phyloP scores from a whole-genome alignment of 192 early-diverging fungal species.

The Backusella tuberculispora region DNA sequence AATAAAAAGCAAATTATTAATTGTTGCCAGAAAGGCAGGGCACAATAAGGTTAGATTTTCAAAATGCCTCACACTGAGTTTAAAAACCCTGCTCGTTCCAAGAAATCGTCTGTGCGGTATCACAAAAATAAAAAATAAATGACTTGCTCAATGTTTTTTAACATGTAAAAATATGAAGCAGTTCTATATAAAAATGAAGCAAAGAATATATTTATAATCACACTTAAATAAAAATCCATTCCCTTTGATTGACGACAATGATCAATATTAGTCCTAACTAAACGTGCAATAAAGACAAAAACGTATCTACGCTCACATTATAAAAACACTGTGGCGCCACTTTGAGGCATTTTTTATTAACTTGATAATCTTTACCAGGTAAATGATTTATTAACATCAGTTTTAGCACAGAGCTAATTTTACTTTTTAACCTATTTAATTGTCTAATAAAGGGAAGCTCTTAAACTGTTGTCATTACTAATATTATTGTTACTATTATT shows the following conservation, averaged over 20 bases:
- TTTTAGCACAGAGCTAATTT: neutral
- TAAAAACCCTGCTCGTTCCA: neutral
- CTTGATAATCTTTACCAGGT: neutral
- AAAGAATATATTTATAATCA: neutral
- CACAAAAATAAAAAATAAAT: neutral
- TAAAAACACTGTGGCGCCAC: neutral
- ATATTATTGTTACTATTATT: neutral
- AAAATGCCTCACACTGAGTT: slow-evolving; percentile 15
- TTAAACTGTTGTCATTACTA: neutral
- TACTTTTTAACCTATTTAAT: slow-evolving; percentile 2
- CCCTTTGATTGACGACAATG: neutral
- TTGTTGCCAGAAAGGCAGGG: neutral
- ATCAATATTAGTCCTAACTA: neutral
- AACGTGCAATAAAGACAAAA: neutral
- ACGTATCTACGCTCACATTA: neutral
- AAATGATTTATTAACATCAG: neutral
- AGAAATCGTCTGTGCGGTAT: slow-evolving; percentile 7
- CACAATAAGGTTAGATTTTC: neutral
- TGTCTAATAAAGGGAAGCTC: neutral
- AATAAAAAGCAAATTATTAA: neutral
- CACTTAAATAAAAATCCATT: neutral
- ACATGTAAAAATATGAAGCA: neutral
- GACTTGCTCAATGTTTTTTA: neutral
- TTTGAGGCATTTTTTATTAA: neutral
- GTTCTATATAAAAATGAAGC: neutral